Base-by-base conservation (phyloP, 768 basidiomycete genomes). In the Lenzites betulinus region DNA sequence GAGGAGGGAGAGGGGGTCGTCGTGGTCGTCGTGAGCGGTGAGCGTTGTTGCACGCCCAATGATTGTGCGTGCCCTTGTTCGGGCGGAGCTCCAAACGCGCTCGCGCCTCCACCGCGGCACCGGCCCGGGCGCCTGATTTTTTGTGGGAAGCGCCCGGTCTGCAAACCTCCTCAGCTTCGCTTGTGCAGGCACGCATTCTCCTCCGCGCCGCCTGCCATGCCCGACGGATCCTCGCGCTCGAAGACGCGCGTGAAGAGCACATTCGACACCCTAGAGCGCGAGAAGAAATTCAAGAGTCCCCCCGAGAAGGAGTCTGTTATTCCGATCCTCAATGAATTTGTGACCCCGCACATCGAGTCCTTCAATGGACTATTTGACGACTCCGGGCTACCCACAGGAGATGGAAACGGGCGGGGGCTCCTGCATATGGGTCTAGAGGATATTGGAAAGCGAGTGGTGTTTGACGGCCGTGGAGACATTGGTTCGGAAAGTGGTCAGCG, bases 291-390 rank as follows among this genome's bases (percentile, higher is more conserved):
- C 76, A 81, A 83, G 73, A 79, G 86, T 58, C 97, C 96, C 0
- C 81, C 89, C 26, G 79, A 81, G 65, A 75, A 83, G 42, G 84
- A 83, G 22, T 83, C 90, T 23, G 85, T 87, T 13, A 85, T 92
- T 64, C 85, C 86, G 20, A 90, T 91, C 54, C 80, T 98, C 61
- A 93, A 97, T 66, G 92, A 96, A 75, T 92, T 98, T 68, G 93
- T 98, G 54, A 78, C 85, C 23, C 96, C 97, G 7, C 95, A 98
- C 72, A 85, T 98, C 63, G 91, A 98, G 73, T 94, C 92, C 39
- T 98, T 99, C 81, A 96, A 98, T 74, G 88, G 93, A 16, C 82
- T 99, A 26, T 95, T 98, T 73, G 95, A 98, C 69, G 94, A 96
- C 72, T 88, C 90, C 54, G 90, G 90, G n/a, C 72, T 91, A 55